Evolutionary conservation across 176 grass and related monocot genomes (phyloP).

Genomic region (Phoenix roebelenii): DNA sequence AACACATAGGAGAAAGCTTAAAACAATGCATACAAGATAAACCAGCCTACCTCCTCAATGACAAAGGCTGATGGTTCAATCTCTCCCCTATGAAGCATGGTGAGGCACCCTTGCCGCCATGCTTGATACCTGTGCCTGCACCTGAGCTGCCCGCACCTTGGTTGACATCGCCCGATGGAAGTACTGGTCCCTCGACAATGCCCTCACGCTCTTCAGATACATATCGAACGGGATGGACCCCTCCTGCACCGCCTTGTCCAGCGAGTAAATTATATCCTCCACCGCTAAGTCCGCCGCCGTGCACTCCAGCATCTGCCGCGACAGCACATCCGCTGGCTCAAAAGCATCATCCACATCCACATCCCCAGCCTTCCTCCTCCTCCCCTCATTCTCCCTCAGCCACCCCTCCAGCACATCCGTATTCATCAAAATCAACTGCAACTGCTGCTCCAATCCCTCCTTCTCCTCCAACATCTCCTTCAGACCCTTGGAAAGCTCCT

Average conservation of each 20-base stretch:
- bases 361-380: background rate
- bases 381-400: slow-evolving; percentile 5
- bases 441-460: slow-evolving; percentile 15
- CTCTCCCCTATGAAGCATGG: too few relatives aligned
- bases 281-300: slow-evolving; percentile 10
- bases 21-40: too few relatives aligned
- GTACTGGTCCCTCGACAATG: slow-evolving; percentile 21
- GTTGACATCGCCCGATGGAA: slow-evolving; percentile 2
- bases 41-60: too few relatives aligned
- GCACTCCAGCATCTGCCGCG: slow-evolving; percentile 15
- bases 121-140: too few relatives aligned
- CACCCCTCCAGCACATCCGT: slow-evolving; percentile 10
- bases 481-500: too few relatives aligned
- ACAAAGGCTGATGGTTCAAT: too few relatives aligned
- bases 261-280: slow-evolving; percentile 12
- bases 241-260: slow-evolving; percentile 15
- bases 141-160: too few relatives aligned
- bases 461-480: slow-evolving; percentile 8
- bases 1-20: too few relatives aligned
- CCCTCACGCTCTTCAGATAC: slow-evolving; percentile 11
- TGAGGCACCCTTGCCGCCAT: too few relatives aligned
- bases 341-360: slow-evolving; percentile 11
- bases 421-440: slow-evolving; percentile 13
- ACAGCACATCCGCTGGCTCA: background rate
- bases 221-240: slow-evolving; percentile 1